phyloP scores from a whole-genome alignment of 2,329 filamentous ascomycete genomes.

The Microcyclosporella mali region DNA sequence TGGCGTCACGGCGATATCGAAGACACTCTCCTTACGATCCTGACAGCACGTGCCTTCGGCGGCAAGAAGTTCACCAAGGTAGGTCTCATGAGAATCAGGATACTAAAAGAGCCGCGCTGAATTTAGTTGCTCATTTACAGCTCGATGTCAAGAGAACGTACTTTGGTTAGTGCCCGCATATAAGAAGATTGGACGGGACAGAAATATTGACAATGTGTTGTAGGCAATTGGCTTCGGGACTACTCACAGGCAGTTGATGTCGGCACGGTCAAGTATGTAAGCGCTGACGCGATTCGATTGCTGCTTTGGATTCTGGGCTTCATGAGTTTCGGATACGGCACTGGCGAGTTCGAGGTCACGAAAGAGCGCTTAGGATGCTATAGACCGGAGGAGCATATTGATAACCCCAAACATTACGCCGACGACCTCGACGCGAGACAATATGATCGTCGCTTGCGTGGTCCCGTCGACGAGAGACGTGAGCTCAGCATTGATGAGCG shows the following conservation, averaged over 20 bases:
- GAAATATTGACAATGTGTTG: too few species aligned
- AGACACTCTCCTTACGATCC: slow-evolving; percentile 48
- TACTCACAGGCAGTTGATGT: slow-evolving; percentile 52
- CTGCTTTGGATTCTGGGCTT: slow-evolving; percentile 52
- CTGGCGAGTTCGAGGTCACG: slow-evolving; percentile 52
- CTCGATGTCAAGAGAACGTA: slow-evolving; percentile 47
- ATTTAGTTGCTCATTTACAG: too few species aligned
- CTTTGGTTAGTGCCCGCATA: slow-evolving; percentile 23
- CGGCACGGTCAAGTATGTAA: slow-evolving; percentile 48
- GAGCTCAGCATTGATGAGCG: slow-evolving; percentile 71
- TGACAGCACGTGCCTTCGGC: slow-evolving; percentile 53
- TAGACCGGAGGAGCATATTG: slow-evolving; percentile 50
- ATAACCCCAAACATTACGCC: slow-evolving; percentile 57
- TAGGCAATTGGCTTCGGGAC: slow-evolving; percentile 44
- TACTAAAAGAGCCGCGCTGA: too few species aligned
- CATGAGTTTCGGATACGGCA: slow-evolving; percentile 53
- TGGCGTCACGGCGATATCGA: slow-evolving; percentile 51
- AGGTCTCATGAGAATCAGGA: slow-evolving; percentile 40
- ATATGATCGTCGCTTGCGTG: slow-evolving; percentile 74
- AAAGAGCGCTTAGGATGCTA: slow-evolving; percentile 38
- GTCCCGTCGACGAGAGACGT: slow-evolving; percentile 62
- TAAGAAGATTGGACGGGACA: too few species aligned
- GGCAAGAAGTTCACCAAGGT: slow-evolving; percentile 84
- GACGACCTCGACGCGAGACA: slow-evolving; percentile 79
- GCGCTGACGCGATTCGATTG: slow-evolving; percentile 49